phyloP scores from a whole-genome alignment of 2,329 filamentous ascomycete species.

The Phyllosticta capitalensis region DNA sequence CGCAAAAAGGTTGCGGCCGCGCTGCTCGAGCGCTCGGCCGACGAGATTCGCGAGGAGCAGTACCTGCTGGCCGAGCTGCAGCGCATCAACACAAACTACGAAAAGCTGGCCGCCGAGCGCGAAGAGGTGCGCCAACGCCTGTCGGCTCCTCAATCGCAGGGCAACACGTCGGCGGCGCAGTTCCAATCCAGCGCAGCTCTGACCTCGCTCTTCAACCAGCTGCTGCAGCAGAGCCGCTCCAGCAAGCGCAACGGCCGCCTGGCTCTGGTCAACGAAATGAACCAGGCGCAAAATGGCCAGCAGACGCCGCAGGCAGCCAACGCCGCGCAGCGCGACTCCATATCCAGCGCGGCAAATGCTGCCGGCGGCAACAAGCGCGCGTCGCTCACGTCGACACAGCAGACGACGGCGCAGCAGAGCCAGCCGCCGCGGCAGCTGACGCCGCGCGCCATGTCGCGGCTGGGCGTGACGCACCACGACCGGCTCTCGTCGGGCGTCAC shows the following conservation, averaged over 20 bases:
- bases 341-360: constrained; percentile 15
- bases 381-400: constrained; percentile 21
- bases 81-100: constrained; percentile 78
- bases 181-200: constrained; percentile 79
- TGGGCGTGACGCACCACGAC: constrained; percentile 78
- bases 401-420: constrained; percentile 26
- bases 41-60: constrained; percentile 89
- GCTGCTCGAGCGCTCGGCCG: constrained; percentile 67
- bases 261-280: constrained; percentile 21
- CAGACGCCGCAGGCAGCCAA: constrained; percentile 11
- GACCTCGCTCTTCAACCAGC: constrained; percentile 68
- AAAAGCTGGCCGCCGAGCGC: constrained; percentile 78
- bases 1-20: constrained; percentile 80
- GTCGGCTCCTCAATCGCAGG: constrained; percentile 65
- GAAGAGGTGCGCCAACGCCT: constrained; percentile 79
- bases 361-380: constrained; percentile 14
- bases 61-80: constrained; percentile 82
- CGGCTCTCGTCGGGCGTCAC: constrained; percentile 76
- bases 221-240: constrained; percentile 73
- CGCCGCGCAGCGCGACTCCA: constrained; percentile 36
- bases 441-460: constrained; percentile 59
- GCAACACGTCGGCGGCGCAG: constrained; percentile 30
- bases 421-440: constrained; percentile 29
- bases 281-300: constrained; percentile 23
- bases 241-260: constrained; percentile 63